These are phyloP conservation scores for Conidiobolus incongruus DNA, from an alignment of 371 early-diverging fungal species.

Conservation along the genomic window DNA sequence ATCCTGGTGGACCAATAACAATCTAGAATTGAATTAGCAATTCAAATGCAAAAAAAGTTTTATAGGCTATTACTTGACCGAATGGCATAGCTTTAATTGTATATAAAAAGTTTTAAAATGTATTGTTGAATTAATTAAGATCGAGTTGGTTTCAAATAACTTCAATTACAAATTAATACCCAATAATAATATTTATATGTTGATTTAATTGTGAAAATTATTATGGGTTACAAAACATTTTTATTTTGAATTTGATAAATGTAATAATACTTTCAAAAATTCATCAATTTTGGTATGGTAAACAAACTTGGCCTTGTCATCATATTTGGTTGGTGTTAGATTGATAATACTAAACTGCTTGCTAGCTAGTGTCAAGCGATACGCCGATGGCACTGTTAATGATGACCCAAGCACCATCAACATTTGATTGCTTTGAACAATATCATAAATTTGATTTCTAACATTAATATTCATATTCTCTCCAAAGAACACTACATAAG, in stretches of 20 bases:
- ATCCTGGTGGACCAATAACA: conserved; percentile 93
- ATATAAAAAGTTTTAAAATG: background rate
- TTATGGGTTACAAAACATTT: too few species aligned
- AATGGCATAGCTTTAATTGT: conserved; percentile 3
- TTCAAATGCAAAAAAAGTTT: conserved; percentile 1
- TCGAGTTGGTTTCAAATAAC: too few species aligned
- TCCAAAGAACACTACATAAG: conserved; percentile 70
- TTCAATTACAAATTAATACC: too few species aligned
- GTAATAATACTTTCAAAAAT: too few species aligned
- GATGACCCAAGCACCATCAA: conserved; percentile 63
- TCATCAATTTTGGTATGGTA: too few species aligned
- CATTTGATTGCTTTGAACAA: conserved; percentile 25
- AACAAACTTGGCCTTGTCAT: too few species aligned
- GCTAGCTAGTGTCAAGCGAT: conserved; percentile 27
- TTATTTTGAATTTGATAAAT: too few species aligned
- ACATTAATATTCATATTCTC: conserved; percentile 41
- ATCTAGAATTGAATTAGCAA: conserved; percentile 44
- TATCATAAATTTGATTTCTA: conserved; percentile 20
- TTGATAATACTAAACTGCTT: too few species aligned
- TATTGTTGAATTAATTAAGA: background rate
- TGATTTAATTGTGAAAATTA: too few species aligned
- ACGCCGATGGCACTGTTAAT: conserved; percentile 61
- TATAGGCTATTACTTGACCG: conserved; percentile 3
- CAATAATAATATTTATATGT: too few species aligned
- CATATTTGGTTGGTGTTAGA: too few species aligned